Evolutionary conservation across 768 basidiomycete genomes (phyloP).

Genomic region (Collybia sordida): DNA sequence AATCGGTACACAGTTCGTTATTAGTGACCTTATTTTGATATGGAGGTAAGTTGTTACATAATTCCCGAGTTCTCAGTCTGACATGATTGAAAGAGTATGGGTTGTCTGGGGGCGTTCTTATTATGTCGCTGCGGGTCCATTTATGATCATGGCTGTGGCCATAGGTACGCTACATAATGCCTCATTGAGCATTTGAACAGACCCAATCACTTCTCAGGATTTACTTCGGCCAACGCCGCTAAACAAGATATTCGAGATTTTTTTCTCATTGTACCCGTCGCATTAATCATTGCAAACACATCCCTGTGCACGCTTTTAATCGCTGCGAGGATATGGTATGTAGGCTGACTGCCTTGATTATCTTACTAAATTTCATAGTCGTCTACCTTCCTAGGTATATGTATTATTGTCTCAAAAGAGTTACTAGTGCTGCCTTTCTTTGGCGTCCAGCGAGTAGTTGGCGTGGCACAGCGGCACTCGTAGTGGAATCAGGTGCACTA

Average conservation of each 20-base stretch:
- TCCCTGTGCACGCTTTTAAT: conserved; percentile 15
- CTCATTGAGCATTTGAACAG: background rate
- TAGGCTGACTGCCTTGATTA: background rate
- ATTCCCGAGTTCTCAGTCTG: background rate
- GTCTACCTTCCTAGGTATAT: conserved; percentile 8
- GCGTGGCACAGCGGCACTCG: conserved; percentile 6
- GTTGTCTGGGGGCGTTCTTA: conserved; percentile 14
- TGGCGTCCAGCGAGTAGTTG: background rate
- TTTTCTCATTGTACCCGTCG: conserved; percentile 8
- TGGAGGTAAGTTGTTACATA: conserved; percentile 12
- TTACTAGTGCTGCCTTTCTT: background rate
- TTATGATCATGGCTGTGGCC: conserved; percentile 8
- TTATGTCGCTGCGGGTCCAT: conserved; percentile 7
- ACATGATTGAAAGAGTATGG: conserved; percentile 11
- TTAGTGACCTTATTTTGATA: conserved; percentile 12
- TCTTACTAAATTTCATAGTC: too few species aligned
- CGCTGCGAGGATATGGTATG: conserved; percentile 13
- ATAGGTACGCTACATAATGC: conserved; percentile 2
- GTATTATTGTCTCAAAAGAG: background rate
- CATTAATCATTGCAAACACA: conserved; percentile 13
- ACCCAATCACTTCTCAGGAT: conserved; percentile 1
- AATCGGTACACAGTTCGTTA: conserved; percentile 7
- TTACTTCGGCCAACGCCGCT: conserved; percentile 4
- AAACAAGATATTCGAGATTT: conserved; percentile 2
- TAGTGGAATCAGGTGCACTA: conserved; percentile 14